Conservation (phyloP, 306 rosid species). For the Dalbergia cultrata region DNA sequence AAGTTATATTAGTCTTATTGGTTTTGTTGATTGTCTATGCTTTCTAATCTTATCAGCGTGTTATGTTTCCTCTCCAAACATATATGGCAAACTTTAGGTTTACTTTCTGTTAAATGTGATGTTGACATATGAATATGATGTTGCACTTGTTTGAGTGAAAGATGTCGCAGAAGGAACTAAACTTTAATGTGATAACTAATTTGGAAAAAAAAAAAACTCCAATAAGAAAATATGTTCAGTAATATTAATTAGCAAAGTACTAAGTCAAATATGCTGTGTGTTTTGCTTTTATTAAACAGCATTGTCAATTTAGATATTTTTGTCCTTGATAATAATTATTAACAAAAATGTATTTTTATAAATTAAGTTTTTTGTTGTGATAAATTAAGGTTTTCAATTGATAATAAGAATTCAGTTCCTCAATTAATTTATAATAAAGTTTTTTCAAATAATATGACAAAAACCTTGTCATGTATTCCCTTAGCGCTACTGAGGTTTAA, state of each 20-base stretch:
- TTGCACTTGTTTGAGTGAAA: not conserved
- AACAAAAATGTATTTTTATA: not conserved
- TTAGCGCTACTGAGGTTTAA: not conserved
- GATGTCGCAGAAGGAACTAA: conserved; percentile 21
- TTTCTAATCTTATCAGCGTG: not conserved
- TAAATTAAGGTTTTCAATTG: not conserved
- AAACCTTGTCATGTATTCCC: conserved; percentile 6
- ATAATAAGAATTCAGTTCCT: not conserved
- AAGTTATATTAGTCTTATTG: not conserved
- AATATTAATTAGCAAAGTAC: not conserved
- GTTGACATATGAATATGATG: not conserved
- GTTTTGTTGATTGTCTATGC: not conserved
- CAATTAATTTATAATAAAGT: not conserved
- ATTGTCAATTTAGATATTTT: conserved; percentile 4
- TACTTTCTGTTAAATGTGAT: conserved; percentile 33
- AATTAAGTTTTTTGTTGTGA: too few relatives aligned
- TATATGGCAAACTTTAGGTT: conserved; percentile 14
- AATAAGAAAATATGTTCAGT: not conserved
- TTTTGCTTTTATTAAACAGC: not conserved
- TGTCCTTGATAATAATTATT: not conserved
- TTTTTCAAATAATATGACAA: not conserved
- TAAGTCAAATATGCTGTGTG: not conserved
- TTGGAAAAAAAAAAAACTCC: not conserved
- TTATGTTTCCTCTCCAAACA: conserved; percentile 28
- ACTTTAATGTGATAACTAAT: conserved; percentile 21